Evolutionary conservation across 2,329 filamentous ascomycete species (phyloP).

Genomic region (Aspergillus sclerotialis): DNA sequence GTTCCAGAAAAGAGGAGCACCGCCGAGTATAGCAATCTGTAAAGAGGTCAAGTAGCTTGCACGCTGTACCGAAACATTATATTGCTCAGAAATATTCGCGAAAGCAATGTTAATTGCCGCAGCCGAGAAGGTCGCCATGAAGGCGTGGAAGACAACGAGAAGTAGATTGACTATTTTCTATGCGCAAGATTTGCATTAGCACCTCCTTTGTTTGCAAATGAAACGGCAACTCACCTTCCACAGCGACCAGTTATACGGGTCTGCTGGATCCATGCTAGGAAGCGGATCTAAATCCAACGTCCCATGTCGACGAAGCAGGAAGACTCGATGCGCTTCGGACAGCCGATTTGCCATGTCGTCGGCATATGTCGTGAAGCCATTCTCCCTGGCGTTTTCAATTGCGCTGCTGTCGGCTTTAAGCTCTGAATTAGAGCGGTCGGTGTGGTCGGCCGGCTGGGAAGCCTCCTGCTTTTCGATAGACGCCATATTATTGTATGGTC

Average conservation of each 20-base stretch:
- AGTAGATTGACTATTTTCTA: constrained; percentile 40
- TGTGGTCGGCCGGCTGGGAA: too few species aligned
- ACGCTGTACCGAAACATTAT: constrained; percentile 42
- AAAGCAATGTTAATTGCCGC: constrained; percentile 50
- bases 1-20: constrained; percentile 50
- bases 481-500: too few species aligned
- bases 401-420: too few species aligned
- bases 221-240: constrained; percentile 37
- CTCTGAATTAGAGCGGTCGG: too few species aligned
- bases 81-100: constrained; percentile 45
- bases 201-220: not conserved
- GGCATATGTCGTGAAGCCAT: too few species aligned
- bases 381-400: too few species aligned
- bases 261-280: constrained; percentile 43
- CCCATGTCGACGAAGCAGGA: constrained; percentile 47
- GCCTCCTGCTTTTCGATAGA: too few species aligned
- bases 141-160: constrained; percentile 51
- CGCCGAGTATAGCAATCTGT: constrained; percentile 50
- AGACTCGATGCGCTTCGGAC: constrained; percentile 32
- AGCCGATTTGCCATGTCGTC: too few species aligned
- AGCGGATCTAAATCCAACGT: constrained; percentile 49
- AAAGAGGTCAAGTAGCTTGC: constrained; percentile 50
- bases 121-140: constrained; percentile 52
- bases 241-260: constrained; percentile 51
- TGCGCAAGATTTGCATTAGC: constrained; percentile 3